Evolutionary conservation across 805 yeast genomes (phyloP).

Genomic region (Hanseniaspora valbyensis): DNA sequence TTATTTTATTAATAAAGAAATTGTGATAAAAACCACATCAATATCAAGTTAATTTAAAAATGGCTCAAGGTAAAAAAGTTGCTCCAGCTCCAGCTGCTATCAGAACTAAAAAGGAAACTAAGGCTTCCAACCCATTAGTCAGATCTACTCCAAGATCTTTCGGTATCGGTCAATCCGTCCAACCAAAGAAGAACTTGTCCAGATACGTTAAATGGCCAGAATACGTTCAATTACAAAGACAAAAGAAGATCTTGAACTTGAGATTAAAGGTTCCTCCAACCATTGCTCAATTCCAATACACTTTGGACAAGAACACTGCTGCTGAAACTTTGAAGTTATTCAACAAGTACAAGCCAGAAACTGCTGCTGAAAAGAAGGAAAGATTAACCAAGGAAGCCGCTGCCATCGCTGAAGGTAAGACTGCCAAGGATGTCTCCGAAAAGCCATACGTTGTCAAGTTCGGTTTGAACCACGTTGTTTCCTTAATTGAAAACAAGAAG

Average conservation of each 20-base stretch:
- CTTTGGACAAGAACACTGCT: constrained; percentile 98
- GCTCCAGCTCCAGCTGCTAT: constrained; percentile 98
- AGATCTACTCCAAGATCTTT: constrained; percentile 85
- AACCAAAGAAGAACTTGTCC: constrained; percentile 89
- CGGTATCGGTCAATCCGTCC: constrained; percentile 93
- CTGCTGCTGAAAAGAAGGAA: constrained; percentile 94
- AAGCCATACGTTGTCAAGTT: constrained; percentile 95
- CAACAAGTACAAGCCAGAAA: constrained; percentile 99
- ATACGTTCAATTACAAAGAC: constrained; percentile 97
- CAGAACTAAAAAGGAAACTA: constrained; percentile 45
- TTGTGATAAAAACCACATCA: constrained; percentile 1
- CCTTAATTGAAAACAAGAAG: constrained; percentile 95
- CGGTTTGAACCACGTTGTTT: constrained; percentile 98
- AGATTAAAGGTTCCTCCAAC: constrained; percentile 99
- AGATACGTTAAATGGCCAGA: constrained; percentile 99
- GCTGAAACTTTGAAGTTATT: constrained; percentile 91
- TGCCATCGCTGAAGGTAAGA: constrained; percentile 96
- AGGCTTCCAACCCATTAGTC: constrained; percentile 71
- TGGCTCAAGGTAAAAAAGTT: constrained; percentile 65
- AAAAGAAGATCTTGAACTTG: constrained; percentile 86
- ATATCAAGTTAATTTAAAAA: constrained; percentile 16
- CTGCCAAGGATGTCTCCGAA: constrained; percentile 90
- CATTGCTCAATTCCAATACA: constrained; percentile 89
- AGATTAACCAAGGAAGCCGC: constrained; percentile 98
- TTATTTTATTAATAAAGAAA: no score